Percentiles rank a stretch among this genome's conserved stretches.
Conservation (phyloP, 2,329 filamentous ascomycete species). For the Trichoderma koningii region DNA sequence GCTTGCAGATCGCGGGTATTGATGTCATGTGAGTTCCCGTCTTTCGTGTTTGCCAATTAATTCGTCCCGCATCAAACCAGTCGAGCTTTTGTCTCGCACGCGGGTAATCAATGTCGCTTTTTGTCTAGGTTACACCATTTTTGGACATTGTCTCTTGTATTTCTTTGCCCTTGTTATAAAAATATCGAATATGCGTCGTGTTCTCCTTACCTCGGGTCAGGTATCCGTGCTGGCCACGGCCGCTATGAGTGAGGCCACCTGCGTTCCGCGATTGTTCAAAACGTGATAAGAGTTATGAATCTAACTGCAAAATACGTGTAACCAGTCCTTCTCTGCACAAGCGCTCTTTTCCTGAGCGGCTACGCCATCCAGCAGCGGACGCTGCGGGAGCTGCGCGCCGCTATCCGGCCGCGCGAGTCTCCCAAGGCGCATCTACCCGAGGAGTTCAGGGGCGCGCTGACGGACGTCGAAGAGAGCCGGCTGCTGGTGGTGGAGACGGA, state of each 20-base stretch:
- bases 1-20: neutral
- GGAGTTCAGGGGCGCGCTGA: slow-evolving; percentile 49
- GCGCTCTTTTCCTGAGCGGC: slow-evolving; percentile 82
- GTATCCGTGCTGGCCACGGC: slow-evolving; percentile 69
- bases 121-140: slow-evolving; percentile 3
- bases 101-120: neutral
- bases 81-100: neutral
- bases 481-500: slow-evolving; percentile 45
- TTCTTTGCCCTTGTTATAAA: neutral
- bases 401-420: slow-evolving; percentile 58
- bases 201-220: slow-evolving; percentile 69
- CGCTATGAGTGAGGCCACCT: slow-evolving; percentile 56
- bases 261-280: neutral
- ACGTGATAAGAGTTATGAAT: neutral
- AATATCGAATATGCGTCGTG: slow-evolving; percentile 38
- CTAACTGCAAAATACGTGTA: slow-evolving; percentile 6
- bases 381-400: slow-evolving; percentile 72
- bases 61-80: neutral
- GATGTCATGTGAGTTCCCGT: slow-evolving; percentile 8
- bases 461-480: slow-evolving; percentile 51
- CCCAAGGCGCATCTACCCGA: slow-evolving; percentile 55
- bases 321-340: slow-evolving; percentile 73
- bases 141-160: too few relatives aligned
- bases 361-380: slow-evolving; percentile 88
- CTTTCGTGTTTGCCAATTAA: neutral